Base-by-base conservation (phyloP, 2,329 filamentous ascomycete genomes). In the Zymoseptoria passerinii region DNA sequence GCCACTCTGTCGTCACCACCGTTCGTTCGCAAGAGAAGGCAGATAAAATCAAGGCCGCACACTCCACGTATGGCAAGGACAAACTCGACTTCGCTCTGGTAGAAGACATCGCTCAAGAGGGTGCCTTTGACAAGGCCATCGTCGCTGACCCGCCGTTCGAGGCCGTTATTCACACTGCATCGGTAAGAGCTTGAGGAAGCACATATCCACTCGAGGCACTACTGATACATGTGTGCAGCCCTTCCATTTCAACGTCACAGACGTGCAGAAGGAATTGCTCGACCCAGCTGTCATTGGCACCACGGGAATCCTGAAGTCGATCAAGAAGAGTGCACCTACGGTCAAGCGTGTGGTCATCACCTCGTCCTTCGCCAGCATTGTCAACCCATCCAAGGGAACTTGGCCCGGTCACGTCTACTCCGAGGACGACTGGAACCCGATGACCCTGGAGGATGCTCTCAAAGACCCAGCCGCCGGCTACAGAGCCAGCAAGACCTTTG, bases 301-400 rank as follows among this genome's bases (percentile, higher is more conserved):
- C 0, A 83, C 80, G 0, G 83, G 83, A 10, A 82, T 86, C 54
- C 70, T 86, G 61, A 83, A 81, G 63, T 80, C 81, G 1, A 80
- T 85, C 70, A 84, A 84, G 71, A 79, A 80, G 65, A 75, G 74
- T 58, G 83, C 83, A 2, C 83, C 83, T 63, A 81, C 54, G 7
- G 88, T 95, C 56, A 89, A 86, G 75, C 82, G 86, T 60, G 87
- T 95, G 10, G 85, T 88, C 54, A 80, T 88, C 62, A 88, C 85
- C 0, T 87, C 83, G 3, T 87, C 84, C 1, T 88, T 87, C 66
- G 85, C 85, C 72, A 77, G 84, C 0, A 85, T 88, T 8, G 66
- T 86, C 51, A 76, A 87, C 61, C 59, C 74, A 0, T 78, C 74
- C 67, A 83, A 84, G 63, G 81, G 81, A 10, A 68, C 70, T 54